Conservation (phyloP, 306 rosid species). For the Glycine tomentella region DNA sequence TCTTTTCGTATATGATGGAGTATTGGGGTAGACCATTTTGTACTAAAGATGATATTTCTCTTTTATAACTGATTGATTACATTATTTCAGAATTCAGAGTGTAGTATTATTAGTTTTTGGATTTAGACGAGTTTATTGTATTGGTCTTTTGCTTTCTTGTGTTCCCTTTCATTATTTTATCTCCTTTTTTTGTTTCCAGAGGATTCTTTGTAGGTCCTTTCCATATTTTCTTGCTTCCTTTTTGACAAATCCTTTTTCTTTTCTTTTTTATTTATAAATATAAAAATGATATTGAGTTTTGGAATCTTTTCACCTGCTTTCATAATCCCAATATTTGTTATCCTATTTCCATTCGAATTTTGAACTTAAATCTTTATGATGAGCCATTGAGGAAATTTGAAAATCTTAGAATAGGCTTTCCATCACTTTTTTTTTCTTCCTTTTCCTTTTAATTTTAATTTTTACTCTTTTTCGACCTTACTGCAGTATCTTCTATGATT, state of each 20-base stretch:
- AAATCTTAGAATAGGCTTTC: no score
- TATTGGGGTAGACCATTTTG: conserved; percentile 21
- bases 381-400: no score
- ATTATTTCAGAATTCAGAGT: neutral
- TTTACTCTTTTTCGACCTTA: no score
- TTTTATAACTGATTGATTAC: conserved; percentile 12
- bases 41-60: neutral
- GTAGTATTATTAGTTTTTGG: neutral
- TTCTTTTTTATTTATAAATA: neutral
- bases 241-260: neutral
- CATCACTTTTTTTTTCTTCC: no score
- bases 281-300: neutral
- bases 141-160: neutral
- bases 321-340: neutral
- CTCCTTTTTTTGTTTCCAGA: neutral
- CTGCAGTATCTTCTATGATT: no score
- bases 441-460: no score
- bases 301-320: conserved; percentile 21
- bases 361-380: no score
- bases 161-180: conserved; percentile 24
- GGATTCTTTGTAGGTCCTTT: conserved; percentile 11
- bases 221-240: neutral
- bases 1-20: conserved; percentile 8
- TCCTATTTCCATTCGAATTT: no score
- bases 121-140: neutral